Base-by-base conservation (phyloP, 177 flowering plant species). In the Vitis hybrid region DNA sequence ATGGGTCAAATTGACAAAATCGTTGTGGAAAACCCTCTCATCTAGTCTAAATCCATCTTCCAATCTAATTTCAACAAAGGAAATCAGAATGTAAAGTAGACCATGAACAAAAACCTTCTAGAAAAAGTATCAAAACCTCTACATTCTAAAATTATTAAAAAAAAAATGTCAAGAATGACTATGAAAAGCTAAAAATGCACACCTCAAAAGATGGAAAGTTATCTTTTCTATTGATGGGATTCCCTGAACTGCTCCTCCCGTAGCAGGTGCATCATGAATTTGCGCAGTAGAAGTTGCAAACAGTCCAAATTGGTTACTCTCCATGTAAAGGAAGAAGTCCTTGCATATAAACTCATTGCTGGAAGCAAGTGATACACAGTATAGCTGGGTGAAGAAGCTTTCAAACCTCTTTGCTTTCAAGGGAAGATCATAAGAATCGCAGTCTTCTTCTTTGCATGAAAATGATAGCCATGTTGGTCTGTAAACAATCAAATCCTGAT, bases 241-340 rank as follows among this genome's bases (percentile, higher is more conserved):
- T 49, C 99, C 99, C 10, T 75, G 91, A 75, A 90, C 77, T 55
- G 97, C 98, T 29, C 95, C 93, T 60, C 85, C 93, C 60, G 65
- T 69, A 22, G 91, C 84, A 66, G 98, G 93, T 62, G 94, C 89
- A 72, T 93, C 99, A 70, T 79, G 89, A 73, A 80, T 72, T 84
- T 84, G 99, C 12, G 90, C 82, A 50, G 99, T 89, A 62, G 98
- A 90, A 73, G 98, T 92, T 58, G 97, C 99, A 87, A 96, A 96
- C 14, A 96, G 60, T 16, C 99, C 99, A 77, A 89, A 96, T 69
- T 88, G 92, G 66, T 87, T 81, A 68, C 72, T 84, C 76, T 92
- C 97, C 72, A 87, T 53, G 77, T 92, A 92, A n/a, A 93, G 88
- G 69, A 96, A 96, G 83, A 96, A 92, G 73, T 96, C 99, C 76